Conservation (phyloP, 257 asterid species). For the Ligustrum vulgare region DNA sequence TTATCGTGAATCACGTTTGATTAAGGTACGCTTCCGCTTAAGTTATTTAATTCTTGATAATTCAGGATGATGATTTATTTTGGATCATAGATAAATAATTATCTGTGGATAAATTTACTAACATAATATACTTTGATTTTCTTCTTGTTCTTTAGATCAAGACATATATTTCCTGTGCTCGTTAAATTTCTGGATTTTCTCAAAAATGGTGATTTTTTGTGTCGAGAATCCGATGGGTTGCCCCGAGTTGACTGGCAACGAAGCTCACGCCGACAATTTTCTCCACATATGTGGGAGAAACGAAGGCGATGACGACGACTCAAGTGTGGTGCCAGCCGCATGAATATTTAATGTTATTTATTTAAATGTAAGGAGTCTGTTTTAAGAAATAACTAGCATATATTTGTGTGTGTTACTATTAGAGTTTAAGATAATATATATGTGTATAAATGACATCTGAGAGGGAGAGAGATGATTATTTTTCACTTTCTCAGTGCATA, state of each 20-base stretch:
- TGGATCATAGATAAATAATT: too few species aligned
- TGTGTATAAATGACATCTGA: too few species aligned
- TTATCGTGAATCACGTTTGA: too few species aligned
- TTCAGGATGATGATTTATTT: too few species aligned
- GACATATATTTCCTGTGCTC: background rate
- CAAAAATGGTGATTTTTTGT: slow-evolving; percentile 7
- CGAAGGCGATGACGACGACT: slow-evolving; percentile 4
- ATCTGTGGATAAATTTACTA: too few species aligned
- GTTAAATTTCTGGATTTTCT: background rate
- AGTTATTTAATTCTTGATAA: too few species aligned
- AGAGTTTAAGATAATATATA: background rate
- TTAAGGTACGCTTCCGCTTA: too few species aligned
- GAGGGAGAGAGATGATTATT: background rate
- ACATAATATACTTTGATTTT: slow-evolving; percentile 1
- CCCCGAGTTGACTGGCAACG: background rate
- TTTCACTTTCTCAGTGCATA: background rate
- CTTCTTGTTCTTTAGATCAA: background rate
- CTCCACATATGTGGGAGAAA: background rate
- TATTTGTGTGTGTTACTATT: background rate
- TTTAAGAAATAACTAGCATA: background rate
- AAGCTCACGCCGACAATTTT: background rate
- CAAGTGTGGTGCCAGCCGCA: slow-evolving; percentile 18
- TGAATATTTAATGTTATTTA: background rate
- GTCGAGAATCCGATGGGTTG: background rate
- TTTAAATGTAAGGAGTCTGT: too few species aligned